Evolutionary conservation across 164 flowering plant species (phyloP).

Genomic region (Magnolia changhungtana): DNA sequence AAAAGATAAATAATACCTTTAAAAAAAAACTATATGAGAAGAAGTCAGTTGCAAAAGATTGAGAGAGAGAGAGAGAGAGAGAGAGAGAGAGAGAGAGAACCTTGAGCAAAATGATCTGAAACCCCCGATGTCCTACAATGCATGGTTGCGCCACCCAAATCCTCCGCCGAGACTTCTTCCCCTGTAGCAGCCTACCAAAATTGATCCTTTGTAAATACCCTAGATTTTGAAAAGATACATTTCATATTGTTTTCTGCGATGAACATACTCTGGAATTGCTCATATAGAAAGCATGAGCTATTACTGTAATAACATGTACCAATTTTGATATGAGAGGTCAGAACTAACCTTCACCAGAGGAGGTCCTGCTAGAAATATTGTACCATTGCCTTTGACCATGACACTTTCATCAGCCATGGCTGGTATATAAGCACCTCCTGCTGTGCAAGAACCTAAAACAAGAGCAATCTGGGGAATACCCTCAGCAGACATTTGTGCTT

Average conservation of each 20-base stretch:
- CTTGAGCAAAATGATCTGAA: constrained; percentile 94
- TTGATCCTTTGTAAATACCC: constrained; percentile 35
- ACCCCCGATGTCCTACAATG: constrained; percentile 97
- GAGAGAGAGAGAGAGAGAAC: constrained; percentile 31
- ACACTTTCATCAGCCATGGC: constrained; percentile 99
- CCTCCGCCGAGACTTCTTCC: constrained; percentile 94
- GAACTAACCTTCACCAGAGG: constrained; percentile 94
- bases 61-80: constrained; percentile 1
- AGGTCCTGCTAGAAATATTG: constrained; percentile 96
- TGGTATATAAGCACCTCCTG: constrained; percentile 99
- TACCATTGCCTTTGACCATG: constrained; percentile 97
- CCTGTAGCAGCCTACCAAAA: constrained; percentile 94
- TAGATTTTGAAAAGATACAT: constrained; percentile 14
- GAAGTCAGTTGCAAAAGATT: neutral
- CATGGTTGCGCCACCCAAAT: constrained; percentile 85
- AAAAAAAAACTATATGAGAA: neutral
- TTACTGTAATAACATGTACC: neutral
- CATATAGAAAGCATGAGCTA: neutral
- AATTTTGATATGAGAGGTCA: neutral
- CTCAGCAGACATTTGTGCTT: constrained; percentile 83
- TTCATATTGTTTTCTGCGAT: constrained; percentile 5
- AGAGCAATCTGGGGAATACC: constrained; percentile 95
- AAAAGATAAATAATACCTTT: neutral
- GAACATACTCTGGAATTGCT: neutral
- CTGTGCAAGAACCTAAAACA: constrained; percentile 95